Evolutionary conservation across 805 yeast species (phyloP).

Genomic region (Candida ipomoeae): DNA sequence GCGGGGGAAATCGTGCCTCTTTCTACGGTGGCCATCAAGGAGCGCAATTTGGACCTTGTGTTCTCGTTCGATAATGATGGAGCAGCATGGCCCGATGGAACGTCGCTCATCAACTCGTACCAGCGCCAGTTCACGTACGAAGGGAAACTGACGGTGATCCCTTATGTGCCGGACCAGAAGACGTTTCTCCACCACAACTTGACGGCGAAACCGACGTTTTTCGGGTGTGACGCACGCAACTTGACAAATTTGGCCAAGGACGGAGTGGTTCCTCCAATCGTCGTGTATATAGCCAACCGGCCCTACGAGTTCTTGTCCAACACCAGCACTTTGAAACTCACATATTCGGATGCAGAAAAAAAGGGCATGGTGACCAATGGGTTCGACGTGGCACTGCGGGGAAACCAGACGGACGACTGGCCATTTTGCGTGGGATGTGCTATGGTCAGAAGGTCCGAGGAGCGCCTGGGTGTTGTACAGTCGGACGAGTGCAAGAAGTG

Average conservation of each 20-base stretch:
- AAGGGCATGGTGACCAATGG: constrained; percentile 66
- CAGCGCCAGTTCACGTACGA: constrained; percentile 35
- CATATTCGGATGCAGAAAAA: constrained; percentile 56
- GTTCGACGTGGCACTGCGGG: constrained; percentile 54
- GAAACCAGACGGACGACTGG: constrained; percentile 16
- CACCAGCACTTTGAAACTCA: constrained; percentile 66
- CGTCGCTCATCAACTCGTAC: constrained; percentile 29
- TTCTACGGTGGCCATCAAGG: constrained; percentile 29
- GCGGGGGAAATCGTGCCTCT: constrained; percentile 36
- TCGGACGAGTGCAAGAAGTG: constrained; percentile 25
- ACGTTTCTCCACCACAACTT: constrained; percentile 59
- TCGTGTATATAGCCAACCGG: constrained; percentile 73
- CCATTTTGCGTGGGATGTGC: constrained; percentile 28
- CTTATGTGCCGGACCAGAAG: constrained; percentile 69
- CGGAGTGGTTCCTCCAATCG: constrained; percentile 57
- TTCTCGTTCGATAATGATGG: constrained; percentile 35
- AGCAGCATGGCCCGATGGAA: constrained; percentile 34
- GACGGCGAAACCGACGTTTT: constrained; percentile 69
- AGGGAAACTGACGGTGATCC: constrained; percentile 63
- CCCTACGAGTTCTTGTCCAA: constrained; percentile 64
- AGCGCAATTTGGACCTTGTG: constrained; percentile 33
- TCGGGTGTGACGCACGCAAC: constrained; percentile 73
- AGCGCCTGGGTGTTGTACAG: constrained; percentile 20
- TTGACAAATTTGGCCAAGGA: constrained; percentile 48
- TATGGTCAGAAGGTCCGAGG: constrained; percentile 25